Evolutionary conservation across 2,329 filamentous ascomycete genomes (phyloP), one percentile per base, ranked within the genome.

Genomic region (Colletotrichum truncatum): DNA sequence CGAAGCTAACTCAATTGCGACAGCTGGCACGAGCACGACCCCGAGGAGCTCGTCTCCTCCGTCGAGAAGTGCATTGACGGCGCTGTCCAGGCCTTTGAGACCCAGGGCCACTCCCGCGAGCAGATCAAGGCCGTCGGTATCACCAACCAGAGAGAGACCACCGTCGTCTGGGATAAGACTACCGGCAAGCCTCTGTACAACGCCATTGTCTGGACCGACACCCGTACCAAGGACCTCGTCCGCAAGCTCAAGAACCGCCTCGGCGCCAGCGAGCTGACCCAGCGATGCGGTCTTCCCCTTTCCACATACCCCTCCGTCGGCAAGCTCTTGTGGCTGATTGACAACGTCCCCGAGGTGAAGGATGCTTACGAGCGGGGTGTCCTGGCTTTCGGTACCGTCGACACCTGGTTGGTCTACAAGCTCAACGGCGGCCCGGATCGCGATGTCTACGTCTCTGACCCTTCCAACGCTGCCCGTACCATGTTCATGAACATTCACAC

Each of bases 1-100:
- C 3, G 6, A 34, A 34, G 39, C 60, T 66, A 41, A 66, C 6
- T 11, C 18, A 16, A 18, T 28, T 25, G 64, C 51, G 46, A 30
- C 75, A 94, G 92, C 75, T 95, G 92, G 92, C 91, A 95, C 77
- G 93, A 96, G 78, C 92, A 95, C 76, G 91, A 95, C 72, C 92
- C 92, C 9, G 82, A 88, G 66, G 92, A 94, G 78, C 84, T 96
- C 66, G 79, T 94, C 34, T 81, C 83, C 55, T 92, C 92, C 1
- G 91, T 94, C 23, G 86, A 92, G 73, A 82, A 84, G 69, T 96
- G 93, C 77, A 93, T 96, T 69, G 90, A 94, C 70, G 87, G 88
- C 66, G 91, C 91, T 2, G 88, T 91, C 52, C 84, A 89, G 69
- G 80, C 86, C 6, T 95, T 95, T 76, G 80, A 91, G 60, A 84